A percentile compares a stretch with the other conserved stretches of the same genome.
These are phyloP conservation scores for Leishmania aethiopica DNA, from an alignment of 208 protist species.

Conservation along the genomic window DNA sequence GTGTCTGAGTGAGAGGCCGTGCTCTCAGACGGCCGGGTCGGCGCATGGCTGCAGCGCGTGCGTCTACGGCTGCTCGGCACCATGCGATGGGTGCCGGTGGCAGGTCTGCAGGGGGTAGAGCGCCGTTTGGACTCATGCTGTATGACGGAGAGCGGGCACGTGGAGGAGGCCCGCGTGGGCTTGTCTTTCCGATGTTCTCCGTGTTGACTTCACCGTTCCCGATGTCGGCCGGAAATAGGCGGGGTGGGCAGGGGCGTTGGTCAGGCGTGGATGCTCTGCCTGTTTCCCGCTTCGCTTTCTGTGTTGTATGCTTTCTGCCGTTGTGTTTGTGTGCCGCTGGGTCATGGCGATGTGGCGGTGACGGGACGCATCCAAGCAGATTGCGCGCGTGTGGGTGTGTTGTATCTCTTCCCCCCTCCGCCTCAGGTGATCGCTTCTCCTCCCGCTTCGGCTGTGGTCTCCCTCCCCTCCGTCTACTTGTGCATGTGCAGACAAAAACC, in stretches of 20 bases:
- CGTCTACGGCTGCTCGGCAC: neutral
- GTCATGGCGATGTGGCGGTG: no score
- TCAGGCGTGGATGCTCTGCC: neutral
- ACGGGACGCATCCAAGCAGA: no score
- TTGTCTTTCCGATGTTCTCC: conserved; percentile 1
- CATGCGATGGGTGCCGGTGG: neutral
- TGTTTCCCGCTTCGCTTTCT: conserved; percentile 7
- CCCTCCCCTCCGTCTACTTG: neutral
- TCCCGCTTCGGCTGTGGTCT: neutral
- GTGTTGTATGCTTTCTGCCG: conserved; percentile 14
- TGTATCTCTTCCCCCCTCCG: neutral
- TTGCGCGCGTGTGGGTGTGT: neutral
- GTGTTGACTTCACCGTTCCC: neutral
- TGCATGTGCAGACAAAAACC: no score
- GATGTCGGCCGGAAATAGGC: neutral
- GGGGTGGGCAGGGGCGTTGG: no score
- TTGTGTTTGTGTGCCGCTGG: neutral
- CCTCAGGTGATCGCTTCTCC: neutral
- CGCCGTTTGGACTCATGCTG: no score
- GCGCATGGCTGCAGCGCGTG: neutral
- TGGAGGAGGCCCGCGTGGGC: no score
- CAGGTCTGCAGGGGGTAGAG: neutral
- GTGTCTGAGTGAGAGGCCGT: neutral
- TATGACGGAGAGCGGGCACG: no score
- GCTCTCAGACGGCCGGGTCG: neutral